Percentiles rank a stretch among this genome's conserved stretches.
phyloP scores from a whole-genome alignment of 208 protist genomes.

The Leishmania tarentolae region DNA sequence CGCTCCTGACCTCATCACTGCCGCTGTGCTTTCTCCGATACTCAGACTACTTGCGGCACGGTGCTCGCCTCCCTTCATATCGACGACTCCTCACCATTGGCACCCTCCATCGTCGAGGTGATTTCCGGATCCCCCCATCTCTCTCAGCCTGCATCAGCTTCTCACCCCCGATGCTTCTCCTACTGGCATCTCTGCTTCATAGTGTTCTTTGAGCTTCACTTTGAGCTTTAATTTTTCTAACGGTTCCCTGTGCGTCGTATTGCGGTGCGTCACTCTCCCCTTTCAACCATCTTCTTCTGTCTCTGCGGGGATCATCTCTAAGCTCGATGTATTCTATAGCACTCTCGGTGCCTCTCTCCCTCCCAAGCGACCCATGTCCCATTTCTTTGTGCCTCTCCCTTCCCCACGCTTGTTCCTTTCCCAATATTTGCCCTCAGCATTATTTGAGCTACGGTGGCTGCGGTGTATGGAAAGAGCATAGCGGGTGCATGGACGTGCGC shows the following conservation, averaged over 20 bases:
- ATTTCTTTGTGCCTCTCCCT: not conserved
- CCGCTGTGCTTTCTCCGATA: not conserved
- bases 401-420: not conserved
- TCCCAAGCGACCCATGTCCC: not conserved
- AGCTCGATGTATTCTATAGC: slow-evolving; percentile 1
- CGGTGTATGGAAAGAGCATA: not conserved
- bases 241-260: not conserved
- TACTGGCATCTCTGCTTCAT: not conserved
- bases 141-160: not conserved
- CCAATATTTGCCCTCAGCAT: not conserved
- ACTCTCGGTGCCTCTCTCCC: not conserved
- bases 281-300: not conserved
- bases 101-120: not conserved
- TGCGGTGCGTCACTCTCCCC: not conserved
- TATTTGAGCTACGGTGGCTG: not conserved
- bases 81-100: not conserved
- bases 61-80: not conserved
- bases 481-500: slow-evolving; percentile 1
- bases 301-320: not conserved
- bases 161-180: not conserved
- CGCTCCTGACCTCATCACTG: not conserved
- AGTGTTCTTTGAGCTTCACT: not conserved
- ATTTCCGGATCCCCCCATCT: not conserved
- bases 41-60: not conserved
- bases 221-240: not conserved